phyloP scores from a whole-genome alignment of 495 filamentous ascomycete genomes.

The Xylaria nigripes region DNA sequence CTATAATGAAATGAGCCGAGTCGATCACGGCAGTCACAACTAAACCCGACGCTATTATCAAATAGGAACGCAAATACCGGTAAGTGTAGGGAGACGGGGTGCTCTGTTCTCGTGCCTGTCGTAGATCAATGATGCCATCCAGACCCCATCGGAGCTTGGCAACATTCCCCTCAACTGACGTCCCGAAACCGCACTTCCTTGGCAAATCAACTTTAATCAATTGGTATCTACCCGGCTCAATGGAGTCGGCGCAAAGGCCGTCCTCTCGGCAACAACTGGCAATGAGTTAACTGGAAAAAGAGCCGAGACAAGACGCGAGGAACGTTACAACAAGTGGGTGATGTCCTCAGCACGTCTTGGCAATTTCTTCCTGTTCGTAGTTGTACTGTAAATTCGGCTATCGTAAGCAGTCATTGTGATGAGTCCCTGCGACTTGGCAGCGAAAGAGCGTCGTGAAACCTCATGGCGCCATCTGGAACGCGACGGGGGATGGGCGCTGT shows the following conservation, averaged over 20 bases:
- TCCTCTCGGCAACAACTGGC: too few species aligned
- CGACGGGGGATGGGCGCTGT: background rate
- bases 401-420: background rate
- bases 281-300: background rate
- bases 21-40: background rate
- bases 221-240: constrained; percentile 8
- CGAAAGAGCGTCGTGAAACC: background rate
- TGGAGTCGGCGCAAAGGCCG: too few species aligned
- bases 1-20: background rate
- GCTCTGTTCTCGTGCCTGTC: background rate
- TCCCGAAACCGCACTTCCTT: constrained; percentile 5
- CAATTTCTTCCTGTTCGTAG: background rate
- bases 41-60: background rate
- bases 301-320: constrained; percentile 2
- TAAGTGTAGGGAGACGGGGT: too few species aligned
- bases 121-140: constrained; percentile 6
- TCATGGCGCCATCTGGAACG: background rate
- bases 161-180: too few species aligned
- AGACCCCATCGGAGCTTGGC: constrained; percentile 7
- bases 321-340: constrained; percentile 5
- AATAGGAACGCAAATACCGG: background rate
- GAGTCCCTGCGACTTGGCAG: background rate
- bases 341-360: background rate
- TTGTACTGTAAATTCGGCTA: background rate
- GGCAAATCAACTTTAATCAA: background rate